Evolutionary conservation across 371 early-diverging fungal genomes (phyloP), one percentile per base, ranked within the genome.

Genomic region (Fennellomyces sp.): DNA sequence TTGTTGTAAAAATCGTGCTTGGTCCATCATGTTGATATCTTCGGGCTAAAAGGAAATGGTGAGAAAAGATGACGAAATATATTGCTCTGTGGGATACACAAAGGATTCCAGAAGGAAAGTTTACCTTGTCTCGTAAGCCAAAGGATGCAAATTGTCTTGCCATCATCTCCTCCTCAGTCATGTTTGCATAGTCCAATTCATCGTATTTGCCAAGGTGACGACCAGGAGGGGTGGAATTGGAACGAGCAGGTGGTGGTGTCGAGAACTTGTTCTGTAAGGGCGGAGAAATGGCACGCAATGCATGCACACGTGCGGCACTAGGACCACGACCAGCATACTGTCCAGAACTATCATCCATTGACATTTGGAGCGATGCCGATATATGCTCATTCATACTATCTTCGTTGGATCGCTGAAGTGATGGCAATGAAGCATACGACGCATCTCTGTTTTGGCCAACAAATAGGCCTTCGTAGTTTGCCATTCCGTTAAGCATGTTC

Each of bases 361-460:
- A 55, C 27, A 55, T 28, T 50, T 50, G 51, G n/a, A 50, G 28
- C 23, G 51, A 5, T 17, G 51, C 13, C 23, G 31, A n/a, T 31
- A 50, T 30, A 29, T 50, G 51, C 3, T 28, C 51, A 15, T 50
- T 50, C 51, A 50, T 21, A 29, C n/a, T 26, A 15, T 45, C 45
- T 3, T 45, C 45, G 56, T n/a, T 54, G 35, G 76, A 75, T 25
- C 77, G 79, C 19, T 73, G 74, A 17, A 45, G 23, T 55, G 71
- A 72, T 29, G 84, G 83, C 29, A 83, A 88, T 56, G 83, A 72
- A 27, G 87, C 87, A 64, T 86, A 86, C 5, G 88, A 80, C 5
- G 94, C 94, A 94, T 19, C 92, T 90, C 10, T 95, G 90, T 45
- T 92, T 82, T n/a, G 94, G 93, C 58, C 91, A 92, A 25, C 11